Percentiles rank a stretch among this genome's conserved stretches.
Conservation (phyloP, 176 grass and related monocot genomes). For the Oryza glumipatula region DNA sequence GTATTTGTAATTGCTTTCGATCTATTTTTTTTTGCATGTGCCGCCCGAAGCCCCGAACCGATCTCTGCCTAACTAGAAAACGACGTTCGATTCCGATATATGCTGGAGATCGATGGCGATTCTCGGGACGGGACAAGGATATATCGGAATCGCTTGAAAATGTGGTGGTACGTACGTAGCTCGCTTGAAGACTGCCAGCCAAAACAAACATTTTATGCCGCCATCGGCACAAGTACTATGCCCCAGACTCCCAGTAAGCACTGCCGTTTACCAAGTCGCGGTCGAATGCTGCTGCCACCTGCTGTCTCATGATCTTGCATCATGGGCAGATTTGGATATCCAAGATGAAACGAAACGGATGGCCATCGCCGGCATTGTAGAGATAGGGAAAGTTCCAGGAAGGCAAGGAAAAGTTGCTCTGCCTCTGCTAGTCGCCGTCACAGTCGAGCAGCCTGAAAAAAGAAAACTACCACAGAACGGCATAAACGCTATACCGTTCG, state of each 20-base stretch:
- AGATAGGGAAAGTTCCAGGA: neutral
- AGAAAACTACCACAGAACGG: too few relatives aligned
- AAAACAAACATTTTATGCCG: neutral
- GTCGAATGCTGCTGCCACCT: neutral
- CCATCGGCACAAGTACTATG: neutral
- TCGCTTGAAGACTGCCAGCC: neutral
- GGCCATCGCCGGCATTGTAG: neutral
- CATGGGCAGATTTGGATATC: neutral
- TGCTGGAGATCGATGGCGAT: neutral
- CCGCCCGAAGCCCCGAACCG: neutral
- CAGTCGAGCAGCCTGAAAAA: neutral
- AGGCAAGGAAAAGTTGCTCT: neutral
- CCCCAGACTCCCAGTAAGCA: neutral
- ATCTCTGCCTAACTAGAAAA: neutral
- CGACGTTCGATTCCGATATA: neutral
- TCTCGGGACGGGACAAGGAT: neutral
- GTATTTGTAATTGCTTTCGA: neutral
- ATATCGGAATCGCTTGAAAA: neutral
- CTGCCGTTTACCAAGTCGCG: neutral
- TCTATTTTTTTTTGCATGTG: neutral
- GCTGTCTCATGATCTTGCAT: neutral
- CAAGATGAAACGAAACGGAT: neutral
- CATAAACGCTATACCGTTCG: too few relatives aligned
- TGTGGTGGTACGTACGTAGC: neutral
- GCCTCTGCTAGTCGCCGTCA: neutral